phyloP scores from a whole-genome alignment of 306 rosid genomes.

The Cucurbita moschata region DNA sequence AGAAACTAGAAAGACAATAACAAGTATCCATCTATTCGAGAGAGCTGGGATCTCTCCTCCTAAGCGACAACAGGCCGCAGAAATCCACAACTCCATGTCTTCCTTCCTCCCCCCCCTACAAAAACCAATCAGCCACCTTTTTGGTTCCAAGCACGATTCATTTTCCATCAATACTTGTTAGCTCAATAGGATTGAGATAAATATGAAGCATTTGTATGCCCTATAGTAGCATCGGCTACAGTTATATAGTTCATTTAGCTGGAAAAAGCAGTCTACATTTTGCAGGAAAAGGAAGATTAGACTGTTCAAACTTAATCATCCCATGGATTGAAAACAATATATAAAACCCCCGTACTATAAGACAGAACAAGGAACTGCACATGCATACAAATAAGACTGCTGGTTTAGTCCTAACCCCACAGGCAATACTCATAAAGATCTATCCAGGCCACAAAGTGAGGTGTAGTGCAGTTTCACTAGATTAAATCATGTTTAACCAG shows the following conservation, averaged over 20 bases:
- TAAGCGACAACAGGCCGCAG: not conserved
- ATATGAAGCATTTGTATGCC: not conserved
- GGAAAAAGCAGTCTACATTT: no score
- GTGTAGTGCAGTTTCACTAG: no score
- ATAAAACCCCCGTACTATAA: no score
- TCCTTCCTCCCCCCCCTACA: not conserved
- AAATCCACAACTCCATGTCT: not conserved
- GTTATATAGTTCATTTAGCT: not conserved
- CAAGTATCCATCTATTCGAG: not conserved
- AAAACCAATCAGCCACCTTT: not conserved
- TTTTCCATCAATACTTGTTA: not conserved
- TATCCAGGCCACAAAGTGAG: no score
- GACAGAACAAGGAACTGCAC: no score
- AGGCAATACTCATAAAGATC: no score
- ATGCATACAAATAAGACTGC: no score
- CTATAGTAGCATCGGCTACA: not conserved
- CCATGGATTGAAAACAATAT: no score
- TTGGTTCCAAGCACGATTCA: not conserved
- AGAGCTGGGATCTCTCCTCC: not conserved
- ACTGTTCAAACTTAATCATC: no score
- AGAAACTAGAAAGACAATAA: not conserved
- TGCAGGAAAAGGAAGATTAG: no score
- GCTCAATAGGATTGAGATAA: not conserved
- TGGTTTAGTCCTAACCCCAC: no score
- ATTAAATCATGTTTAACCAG: no score